These are phyloP conservation scores for Crithidia expoeki DNA, from an alignment of 208 protist species.

Conservation along the genomic window DNA sequence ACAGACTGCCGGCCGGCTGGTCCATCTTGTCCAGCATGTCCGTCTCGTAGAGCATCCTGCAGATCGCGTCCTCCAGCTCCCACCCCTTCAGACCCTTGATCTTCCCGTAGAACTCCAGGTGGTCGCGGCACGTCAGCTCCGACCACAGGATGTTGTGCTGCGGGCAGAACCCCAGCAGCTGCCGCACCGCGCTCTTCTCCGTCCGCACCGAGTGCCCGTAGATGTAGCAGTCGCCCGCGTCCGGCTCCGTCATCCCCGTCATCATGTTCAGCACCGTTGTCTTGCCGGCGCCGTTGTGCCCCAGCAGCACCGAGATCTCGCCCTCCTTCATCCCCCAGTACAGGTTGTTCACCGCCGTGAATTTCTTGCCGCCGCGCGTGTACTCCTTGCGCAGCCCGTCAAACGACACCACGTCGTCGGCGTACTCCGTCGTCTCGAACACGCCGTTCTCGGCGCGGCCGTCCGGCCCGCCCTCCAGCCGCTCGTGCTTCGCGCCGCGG, in stretches of 20 bases:
- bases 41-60: constrained; percentile 41
- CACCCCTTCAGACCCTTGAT: constrained; percentile 81
- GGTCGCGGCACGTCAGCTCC: constrained; percentile 87
- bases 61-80: constrained; percentile 35
- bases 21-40: constrained; percentile 58
- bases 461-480: constrained; percentile 24
- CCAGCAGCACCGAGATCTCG: constrained; percentile 76
- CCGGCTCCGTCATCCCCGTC: constrained; percentile 71
- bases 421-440: constrained; percentile 19
- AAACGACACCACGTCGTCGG: constrained; percentile 17
- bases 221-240: constrained; percentile 74
- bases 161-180: constrained; percentile 91
- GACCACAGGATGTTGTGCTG: constrained; percentile 95
- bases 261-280: constrained; percentile 83
- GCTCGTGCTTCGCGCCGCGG: constrained; percentile 39
- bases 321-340: constrained; percentile 53
- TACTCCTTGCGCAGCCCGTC: constrained; percentile 40
- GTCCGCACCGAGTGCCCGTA: constrained; percentile 67
- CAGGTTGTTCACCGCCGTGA: constrained; percentile 74
- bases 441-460: constrained; percentile 29
- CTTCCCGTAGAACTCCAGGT: constrained; percentile 87
- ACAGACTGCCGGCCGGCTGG: constrained; percentile 38
- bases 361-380: constrained; percentile 41
- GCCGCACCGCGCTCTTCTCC: constrained; percentile 48
- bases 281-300: constrained; percentile 87